Percentiles rank a stretch among this genome's conserved stretches.
Conservation (phyloP, 495 filamentous ascomycete genomes). For the Hyaloscypha bicolor region DNA sequence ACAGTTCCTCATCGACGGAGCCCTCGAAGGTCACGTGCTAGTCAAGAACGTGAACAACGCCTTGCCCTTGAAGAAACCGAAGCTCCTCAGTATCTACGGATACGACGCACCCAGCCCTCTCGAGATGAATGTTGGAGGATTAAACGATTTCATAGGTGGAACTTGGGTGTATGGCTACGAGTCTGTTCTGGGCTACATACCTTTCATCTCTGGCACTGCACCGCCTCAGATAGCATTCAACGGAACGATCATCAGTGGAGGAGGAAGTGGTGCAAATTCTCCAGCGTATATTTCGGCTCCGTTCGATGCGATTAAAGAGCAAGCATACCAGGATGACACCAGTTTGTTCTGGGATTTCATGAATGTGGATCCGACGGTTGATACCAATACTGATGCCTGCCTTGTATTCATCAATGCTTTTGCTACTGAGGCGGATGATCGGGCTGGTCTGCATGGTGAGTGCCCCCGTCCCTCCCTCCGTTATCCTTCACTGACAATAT, state of each 20-base stretch:
- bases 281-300: slow-evolving; percentile 46
- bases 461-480: slow-evolving; percentile 36
- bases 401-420: slow-evolving; percentile 65
- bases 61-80: slow-evolving; percentile 55
- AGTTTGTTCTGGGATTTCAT: slow-evolving; percentile 48
- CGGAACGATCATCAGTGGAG: slow-evolving; percentile 82
- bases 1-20: slow-evolving; percentile 45
- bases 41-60: slow-evolving; percentile 60
- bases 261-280: slow-evolving; percentile 24
- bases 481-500: slow-evolving; percentile 46
- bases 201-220: slow-evolving; percentile 1
- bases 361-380: slow-evolving; percentile 43
- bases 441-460: slow-evolving; percentile 42
- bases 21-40: slow-evolving; percentile 59
- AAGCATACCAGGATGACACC: slow-evolving; percentile 57
- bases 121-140: slow-evolving; percentile 2
- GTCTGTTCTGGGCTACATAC: background rate
- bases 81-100: slow-evolving; percentile 52
- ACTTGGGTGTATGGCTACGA: slow-evolving; percentile 17
- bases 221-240: slow-evolving; percentile 66
- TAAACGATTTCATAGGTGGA: background rate
- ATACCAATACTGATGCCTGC: slow-evolving; percentile 63
- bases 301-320: slow-evolving; percentile 58
- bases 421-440: slow-evolving; percentile 57
- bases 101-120: slow-evolving; percentile 42